phyloP scores from a whole-genome alignment of 768 basidiomycete genomes.

The Rubroboletus pulcherrimus region DNA sequence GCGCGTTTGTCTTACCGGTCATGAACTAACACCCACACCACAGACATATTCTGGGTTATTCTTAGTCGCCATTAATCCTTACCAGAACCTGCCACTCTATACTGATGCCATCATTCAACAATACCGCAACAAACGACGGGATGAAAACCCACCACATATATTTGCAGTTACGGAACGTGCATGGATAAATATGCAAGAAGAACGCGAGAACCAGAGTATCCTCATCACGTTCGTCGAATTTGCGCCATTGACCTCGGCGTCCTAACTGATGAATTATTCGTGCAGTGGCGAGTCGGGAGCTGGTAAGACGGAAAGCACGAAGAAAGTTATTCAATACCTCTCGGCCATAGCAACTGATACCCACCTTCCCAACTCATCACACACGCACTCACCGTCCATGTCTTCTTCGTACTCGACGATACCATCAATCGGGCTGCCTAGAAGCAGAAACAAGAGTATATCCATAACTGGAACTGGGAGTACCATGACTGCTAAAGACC shows the following conservation, averaged over 20 bases:
- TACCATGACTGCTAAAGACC: constrained; percentile 58
- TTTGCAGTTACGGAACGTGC: constrained; percentile 97
- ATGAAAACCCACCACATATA: constrained; percentile 94
- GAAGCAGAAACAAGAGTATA: constrained; percentile 55
- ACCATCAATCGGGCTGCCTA: constrained; percentile 65
- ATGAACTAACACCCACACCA: constrained; percentile 11
- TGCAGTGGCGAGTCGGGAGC: constrained; percentile 95
- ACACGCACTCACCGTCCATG: constrained; percentile 65
- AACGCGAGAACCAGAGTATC: constrained; percentile 96
- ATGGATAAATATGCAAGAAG: constrained; percentile 98
- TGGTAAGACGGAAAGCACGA: constrained; percentile 98
- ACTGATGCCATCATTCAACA: constrained; percentile 83
- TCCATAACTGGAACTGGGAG: constrained; percentile 43
- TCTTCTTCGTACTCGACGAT: constrained; percentile 52
- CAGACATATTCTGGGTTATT: constrained; percentile 96
- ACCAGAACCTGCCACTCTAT: constrained; percentile 88
- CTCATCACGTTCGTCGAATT: constrained; percentile 80
- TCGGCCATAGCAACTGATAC: constrained; percentile 92
- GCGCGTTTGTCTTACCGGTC: background rate
- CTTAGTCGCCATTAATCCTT: constrained; percentile 97
- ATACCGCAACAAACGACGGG: constrained; percentile 84
- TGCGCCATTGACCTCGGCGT: background rate
- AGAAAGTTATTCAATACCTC: constrained; percentile 99
- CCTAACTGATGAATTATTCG: constrained; percentile 8
- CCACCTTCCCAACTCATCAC: constrained; percentile 53